Evolutionary conservation across 352 stramenopile genomes (phyloP), one percentile per base, ranked within the genome.

Genomic region (Globisporangium middletonii): DNA sequence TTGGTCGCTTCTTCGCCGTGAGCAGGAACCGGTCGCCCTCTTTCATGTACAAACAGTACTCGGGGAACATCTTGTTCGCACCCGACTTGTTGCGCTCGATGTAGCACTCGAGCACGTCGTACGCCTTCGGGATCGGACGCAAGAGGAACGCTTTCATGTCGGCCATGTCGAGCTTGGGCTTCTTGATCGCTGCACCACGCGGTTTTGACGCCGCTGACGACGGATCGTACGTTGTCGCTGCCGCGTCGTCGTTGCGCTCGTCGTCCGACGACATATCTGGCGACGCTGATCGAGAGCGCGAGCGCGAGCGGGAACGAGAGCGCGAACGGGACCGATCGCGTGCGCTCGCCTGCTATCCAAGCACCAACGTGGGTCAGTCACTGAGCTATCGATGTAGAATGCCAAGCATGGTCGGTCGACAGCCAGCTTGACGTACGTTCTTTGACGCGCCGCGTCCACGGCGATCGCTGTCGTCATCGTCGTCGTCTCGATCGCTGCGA

Each of bases 21-120:
- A 99, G 86, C n/a, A 99, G 67, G 73, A 99, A 99, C 18, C 85
- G 86, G 59, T 99, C 90, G 9, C 89, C 93, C 30, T 98, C 92
- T 67, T 98, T 92, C 79, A 95, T 87, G 70, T 95, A 95, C 56
- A 96, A 65, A 41, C 74, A 90, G 69, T 96, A 96, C 67, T 96
- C 87, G 1, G 88, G 88, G 68, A 97, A 98, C 69, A 98, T 88
- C 53, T 96, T 96, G 75, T 97, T 96, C 19, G 91, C 83, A 3
- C 90, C 91, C 3, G 77, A 85, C 57, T 89, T 90, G 74, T 97
- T 97, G 62, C 94, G 76, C 59, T 96, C 84, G 47, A 98, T 97
- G 77, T 95, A 97, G 72, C 94, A 98, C 70, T 98, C 88, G 41
- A 98, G 72, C 37, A 96, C 86, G 37, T 97, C 94, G 59, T 89